Evolutionary conservation across 371 early-diverging fungal genomes (phyloP), one percentile per base, ranked within the genome.

Genomic region (Circinella umbellata): DNA sequence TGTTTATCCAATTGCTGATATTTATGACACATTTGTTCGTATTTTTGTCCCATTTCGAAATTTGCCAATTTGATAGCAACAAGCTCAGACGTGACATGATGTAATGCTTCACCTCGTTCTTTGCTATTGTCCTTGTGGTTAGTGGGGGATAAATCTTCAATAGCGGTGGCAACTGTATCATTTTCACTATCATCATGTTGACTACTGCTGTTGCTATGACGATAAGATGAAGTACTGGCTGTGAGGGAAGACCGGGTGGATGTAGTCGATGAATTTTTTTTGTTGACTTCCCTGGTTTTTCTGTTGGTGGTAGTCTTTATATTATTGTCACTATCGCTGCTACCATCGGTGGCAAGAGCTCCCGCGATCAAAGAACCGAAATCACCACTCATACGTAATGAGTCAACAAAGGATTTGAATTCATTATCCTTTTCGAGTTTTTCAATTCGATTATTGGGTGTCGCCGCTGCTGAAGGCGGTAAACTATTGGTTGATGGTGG

Each of bases 281-380:
- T 42, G 42, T 11, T 42, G 42, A 42, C 42, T 42, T 11, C 20
- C 55, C 42, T 62, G 62, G 17, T 46, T 42, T 17, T 8, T 20
- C 7, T 57, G 36, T 55, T 59, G 27, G 36, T 38, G 54, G 11
- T 47, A 15, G 47, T 3, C 1, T 15, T 54, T 59, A 38, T 49
- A 39, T 39, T 39, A 15, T 55, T 38, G n/a, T 49, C 49, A 15
- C 47, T 42, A 48, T 53, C 35, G 57, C 4, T 47, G 61, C 66
- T 15, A n/a, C 17, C 15, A 15, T 51, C 51, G 5, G 51, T 51
- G 5, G 51, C 15, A 20, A 78, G 67, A 4, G 77, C 84, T 49
- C 80, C 78, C 14, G 84, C 84, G 37, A 84, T 75, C 61, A 84
- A 63, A 0, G 82, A 76, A 62, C 84, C 84, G 67, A 84, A 82